Base-by-base conservation (phyloP, 345 rosid species). In the Cardamine occulta region DNA sequence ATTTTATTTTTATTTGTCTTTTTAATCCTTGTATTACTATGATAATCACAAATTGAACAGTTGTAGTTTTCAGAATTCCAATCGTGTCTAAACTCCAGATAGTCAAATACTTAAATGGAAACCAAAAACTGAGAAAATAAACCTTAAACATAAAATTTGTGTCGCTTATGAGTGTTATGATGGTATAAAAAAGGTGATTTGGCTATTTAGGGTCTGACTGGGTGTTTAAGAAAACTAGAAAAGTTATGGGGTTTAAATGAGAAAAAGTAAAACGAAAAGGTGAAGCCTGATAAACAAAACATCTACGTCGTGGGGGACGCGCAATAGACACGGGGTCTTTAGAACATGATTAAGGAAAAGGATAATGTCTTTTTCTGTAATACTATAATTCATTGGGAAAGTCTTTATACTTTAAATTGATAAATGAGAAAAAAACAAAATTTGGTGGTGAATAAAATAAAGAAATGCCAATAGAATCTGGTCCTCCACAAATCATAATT, bases 261-360 rank as follows among this genome's bases (percentile, higher is more conserved):
- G 15, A 55, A 45, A 32, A 70, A 34, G 18, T 13, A 6, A 26
- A 34, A 47, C 0, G 8, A 45, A 13, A 13, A 55, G 66, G 66
- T 62, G 5, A 44, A 34, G 17, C 11, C 17, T 63, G 14, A 32
- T 24, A 70, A 55, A 45, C 15, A 70, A 55, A 70, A 14, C 24
- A 63, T 63, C 66, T 32, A 63, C 72, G 71, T 18, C 75, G 80
- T 70, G 76, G 72, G 72, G 37, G 28, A 77, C 80, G 26, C 75
- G 76, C 72, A 77, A 34, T 17, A 61, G 51, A 63, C 76, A 70
- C 75, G 80, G 70, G 23, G 51, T 75, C 54, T 24, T 55, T 53
- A 6, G 40, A 53, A 76, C 64, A 68, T 68, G 58, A 4, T 31
- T 62, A 59, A 39, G 61, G 34, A 29, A 60, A 70, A 76, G 54